Evolutionary conservation across 441 rosid species (phyloP).

Genomic region (Sinapis alba): DNA sequence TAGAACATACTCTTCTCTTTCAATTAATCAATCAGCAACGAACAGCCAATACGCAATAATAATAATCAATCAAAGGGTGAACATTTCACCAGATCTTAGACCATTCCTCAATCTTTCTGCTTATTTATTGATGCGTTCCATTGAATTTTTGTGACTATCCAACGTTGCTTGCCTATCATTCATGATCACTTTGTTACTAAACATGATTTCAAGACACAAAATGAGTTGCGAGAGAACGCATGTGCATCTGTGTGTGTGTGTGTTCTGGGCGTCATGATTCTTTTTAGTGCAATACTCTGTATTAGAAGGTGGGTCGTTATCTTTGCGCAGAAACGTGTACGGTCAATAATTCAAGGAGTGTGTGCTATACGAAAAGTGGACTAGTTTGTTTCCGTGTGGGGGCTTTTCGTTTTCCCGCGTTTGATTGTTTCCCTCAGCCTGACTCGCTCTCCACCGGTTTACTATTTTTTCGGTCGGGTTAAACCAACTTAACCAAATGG

Average conservation of each 20-base stretch:
- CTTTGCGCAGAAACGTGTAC: neutral
- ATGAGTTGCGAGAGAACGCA: constrained; percentile 3
- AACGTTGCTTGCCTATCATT: neutral
- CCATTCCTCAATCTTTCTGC: no score
- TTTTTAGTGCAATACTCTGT: constrained; percentile 10
- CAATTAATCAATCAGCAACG: neutral
- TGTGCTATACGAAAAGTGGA: constrained; percentile 11
- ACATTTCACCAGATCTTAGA: neutral
- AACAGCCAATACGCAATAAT: neutral
- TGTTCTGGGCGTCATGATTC: neutral
- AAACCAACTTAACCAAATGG: neutral
- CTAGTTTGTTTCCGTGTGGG: constrained; percentile 18
- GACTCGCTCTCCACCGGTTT: constrained; percentile 15
- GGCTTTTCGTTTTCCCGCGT: constrained; percentile 23
- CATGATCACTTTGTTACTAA: neutral
- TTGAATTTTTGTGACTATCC: neutral
- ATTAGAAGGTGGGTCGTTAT: neutral
- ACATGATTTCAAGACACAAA: no score
- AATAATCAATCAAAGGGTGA: neutral
- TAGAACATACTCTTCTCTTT: neutral
- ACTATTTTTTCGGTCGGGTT: neutral
- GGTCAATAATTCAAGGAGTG: constrained; percentile 15
- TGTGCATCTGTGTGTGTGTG: neutral
- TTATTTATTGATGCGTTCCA: no score
- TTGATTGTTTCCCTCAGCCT: constrained; percentile 9